A percentile compares a stretch with the other conserved stretches of the same genome.
phyloP scores from a whole-genome alignment of 1,139 yeast species.

The Geotrichum reessii region DNA sequence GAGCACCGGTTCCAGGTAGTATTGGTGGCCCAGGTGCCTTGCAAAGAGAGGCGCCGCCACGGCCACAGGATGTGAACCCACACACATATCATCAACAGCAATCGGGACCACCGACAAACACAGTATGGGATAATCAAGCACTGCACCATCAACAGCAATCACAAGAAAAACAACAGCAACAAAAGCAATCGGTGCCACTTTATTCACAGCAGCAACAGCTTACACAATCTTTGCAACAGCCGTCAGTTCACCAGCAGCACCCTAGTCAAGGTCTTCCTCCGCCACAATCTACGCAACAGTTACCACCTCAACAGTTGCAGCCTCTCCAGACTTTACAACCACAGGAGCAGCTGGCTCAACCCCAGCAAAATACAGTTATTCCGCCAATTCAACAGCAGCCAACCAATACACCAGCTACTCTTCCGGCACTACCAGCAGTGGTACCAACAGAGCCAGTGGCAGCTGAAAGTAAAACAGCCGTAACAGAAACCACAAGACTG shows the following conservation, averaged over 20 bases:
- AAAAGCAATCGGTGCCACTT: not conserved
- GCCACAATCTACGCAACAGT: not conserved
- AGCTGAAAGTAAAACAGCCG: not conserved
- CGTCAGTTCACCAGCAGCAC: not conserved
- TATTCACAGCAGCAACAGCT: slow-evolving; percentile 1
- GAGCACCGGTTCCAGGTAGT: not conserved
- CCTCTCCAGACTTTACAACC: not conserved
- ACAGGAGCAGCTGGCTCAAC: not conserved
- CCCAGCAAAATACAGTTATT: not conserved
- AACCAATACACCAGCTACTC: not conserved
- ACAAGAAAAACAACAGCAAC: slow-evolving; percentile 1
- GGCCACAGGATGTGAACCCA: slow-evolving; percentile 42
- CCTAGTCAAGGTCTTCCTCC: not conserved
- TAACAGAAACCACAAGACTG: not conserved
- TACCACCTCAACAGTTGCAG: slow-evolving; percentile 3
- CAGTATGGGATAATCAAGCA: slow-evolving; percentile 4
- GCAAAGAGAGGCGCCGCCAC: slow-evolving; percentile 27
- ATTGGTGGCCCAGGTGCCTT: slow-evolving; percentile 47
- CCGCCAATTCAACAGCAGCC: not conserved
- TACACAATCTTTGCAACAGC: not conserved
- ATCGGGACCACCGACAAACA: slow-evolving; percentile 5
- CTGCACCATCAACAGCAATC: not conserved
- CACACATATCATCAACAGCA: slow-evolving; percentile 33
- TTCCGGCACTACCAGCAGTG: not conserved
- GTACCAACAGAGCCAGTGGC: not conserved